Base-by-base conservation (phyloP, 2,329 filamentous ascomycete genomes). In the Epichloe gansuensis region DNA sequence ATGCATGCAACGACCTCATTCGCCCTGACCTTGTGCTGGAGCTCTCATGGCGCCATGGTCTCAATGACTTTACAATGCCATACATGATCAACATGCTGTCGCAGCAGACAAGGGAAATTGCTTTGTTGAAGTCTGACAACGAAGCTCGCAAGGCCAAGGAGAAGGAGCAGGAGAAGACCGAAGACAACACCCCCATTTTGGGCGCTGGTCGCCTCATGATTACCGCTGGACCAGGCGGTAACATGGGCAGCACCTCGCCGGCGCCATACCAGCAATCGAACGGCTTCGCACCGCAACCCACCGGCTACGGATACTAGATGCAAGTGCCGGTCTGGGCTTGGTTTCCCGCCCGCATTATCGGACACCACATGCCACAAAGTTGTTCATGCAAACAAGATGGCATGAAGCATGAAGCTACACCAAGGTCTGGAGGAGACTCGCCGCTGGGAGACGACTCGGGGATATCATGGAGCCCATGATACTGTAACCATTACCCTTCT, bases 71-170 rank as follows among this genome's bases (percentile, higher is more conserved):
- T 73, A 95, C 91, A 47, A 98, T 98, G 94, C 93, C 93, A 17
- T 98, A 95, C 77, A 94, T 98, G 89, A 97, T 98, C 80, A 98
- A 97, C 75, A 86, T 94, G 75, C 77, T 98, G 58, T 82, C 85
- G 61, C 90, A 95, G 70, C 91, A 97, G 72, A 90, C 88, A 41
- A 83, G 86, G 60, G 85, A 94, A 53, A 85, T 98, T 60, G 82
- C 90, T 54, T 69, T 77, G 55, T 80, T 98, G 56, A 95, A 94
- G 78, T 88, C 88, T 57, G 94, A 98, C 72, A 98, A 97, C 65
- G 94, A 98, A 70, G 88, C 91, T 66, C 86, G 91, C 64, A 96
- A 95, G 72, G 77, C 76, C 38, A 83, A 82, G 58, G 87, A 93
- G 62, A 73, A 75, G 61, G 78, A 80, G 53, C 73, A 79, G 59